Base-by-base conservation (phyloP, 2,329 filamentous ascomycete species). In the Ceratocystis colombiana region DNA sequence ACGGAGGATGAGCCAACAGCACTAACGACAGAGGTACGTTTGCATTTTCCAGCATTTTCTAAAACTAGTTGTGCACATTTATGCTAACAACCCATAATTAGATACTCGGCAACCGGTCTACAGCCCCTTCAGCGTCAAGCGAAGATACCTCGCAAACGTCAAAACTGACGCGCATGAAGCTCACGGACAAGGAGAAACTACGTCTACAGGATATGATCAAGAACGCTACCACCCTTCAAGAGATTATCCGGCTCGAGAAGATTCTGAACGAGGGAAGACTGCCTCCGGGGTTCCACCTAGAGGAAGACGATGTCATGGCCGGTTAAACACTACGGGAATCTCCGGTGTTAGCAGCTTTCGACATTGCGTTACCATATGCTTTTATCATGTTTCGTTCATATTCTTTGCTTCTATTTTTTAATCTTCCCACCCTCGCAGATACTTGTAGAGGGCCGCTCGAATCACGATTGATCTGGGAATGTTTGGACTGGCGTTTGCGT, bases 221-320 rank as follows among this genome's bases (percentile, higher is more conserved):
- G 76, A 90, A 89, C 72, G 93, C 94, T 5, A 91, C 88, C 75
- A 96, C 88, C 73, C 75, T 99, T 72, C 88, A 91, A 71, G 94
- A 97, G 78, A 95, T 99, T 73, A 87, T 90, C 67, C 82, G 85
- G 70, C 75, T 99, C 73, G 94, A 99, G 79, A 96, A 93, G 79
- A 90, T 94, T 76, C 77, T 97, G 70, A 89, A 89, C 69, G 93
- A 97, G 75, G 94, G 94, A 1, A 81, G 89, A 72, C 81, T 97
- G 75, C 93, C 93, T 1, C 80, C 82, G 44, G 88, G 86, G 33
- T 82, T 86, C 41, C 79, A 83, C 45, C 72, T 77, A 45, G 79
- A 78, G 59, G 79, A 77, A 50, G 69, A 68, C 61, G 80, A 82
- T 70, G 77, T 75, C 15, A 87, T 87, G 84, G 83, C 87, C 75